These are phyloP conservation scores for Epichloe uncinata DNA, from an alignment of 2,329 filamentous ascomycete species.

Conservation along the genomic window DNA sequence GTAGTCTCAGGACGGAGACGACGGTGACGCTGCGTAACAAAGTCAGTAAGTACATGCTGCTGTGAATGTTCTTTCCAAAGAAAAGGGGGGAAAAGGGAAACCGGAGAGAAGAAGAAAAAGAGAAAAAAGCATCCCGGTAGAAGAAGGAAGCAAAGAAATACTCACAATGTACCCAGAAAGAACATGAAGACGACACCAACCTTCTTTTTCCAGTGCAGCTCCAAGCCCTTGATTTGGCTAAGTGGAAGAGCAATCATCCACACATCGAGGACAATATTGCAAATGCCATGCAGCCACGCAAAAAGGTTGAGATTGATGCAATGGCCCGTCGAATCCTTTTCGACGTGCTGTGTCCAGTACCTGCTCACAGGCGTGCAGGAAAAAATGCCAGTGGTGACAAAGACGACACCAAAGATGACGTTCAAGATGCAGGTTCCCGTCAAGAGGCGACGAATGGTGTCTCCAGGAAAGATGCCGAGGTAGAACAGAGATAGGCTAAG, in stretches of 20 bases:
- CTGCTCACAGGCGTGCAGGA: slow-evolving; percentile 26
- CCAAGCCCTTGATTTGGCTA: slow-evolving; percentile 2
- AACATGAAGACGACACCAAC: slow-evolving; percentile 6
- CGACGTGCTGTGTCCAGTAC: slow-evolving; percentile 30
- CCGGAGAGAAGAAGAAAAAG: neutral
- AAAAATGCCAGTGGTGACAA: slow-evolving; percentile 22
- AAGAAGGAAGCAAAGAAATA: neutral
- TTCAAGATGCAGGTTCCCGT: slow-evolving; percentile 21
- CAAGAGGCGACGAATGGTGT: slow-evolving; percentile 16
- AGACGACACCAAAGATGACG: slow-evolving; percentile 16
- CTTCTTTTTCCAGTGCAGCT: slow-evolving; percentile 6
- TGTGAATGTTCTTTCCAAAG: no score
- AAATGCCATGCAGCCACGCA: slow-evolving; percentile 2
- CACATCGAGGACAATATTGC: slow-evolving; percentile 3
- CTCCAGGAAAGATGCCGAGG: slow-evolving; percentile 25
- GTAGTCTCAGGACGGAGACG: slow-evolving; percentile 3
- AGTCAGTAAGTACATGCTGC: neutral
- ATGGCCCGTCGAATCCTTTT: slow-evolving; percentile 2
- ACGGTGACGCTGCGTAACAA: slow-evolving; percentile 4
- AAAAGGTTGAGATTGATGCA: slow-evolving; percentile 5
- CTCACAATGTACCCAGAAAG: slow-evolving; percentile 6
- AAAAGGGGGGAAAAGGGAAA: neutral
- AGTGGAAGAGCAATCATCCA: slow-evolving; percentile 7
- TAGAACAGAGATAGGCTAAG: slow-evolving; percentile 29
- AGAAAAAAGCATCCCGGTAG: no score